Conservation (phyloP, 805 yeast genomes). For the Candida nanaspora region DNA sequence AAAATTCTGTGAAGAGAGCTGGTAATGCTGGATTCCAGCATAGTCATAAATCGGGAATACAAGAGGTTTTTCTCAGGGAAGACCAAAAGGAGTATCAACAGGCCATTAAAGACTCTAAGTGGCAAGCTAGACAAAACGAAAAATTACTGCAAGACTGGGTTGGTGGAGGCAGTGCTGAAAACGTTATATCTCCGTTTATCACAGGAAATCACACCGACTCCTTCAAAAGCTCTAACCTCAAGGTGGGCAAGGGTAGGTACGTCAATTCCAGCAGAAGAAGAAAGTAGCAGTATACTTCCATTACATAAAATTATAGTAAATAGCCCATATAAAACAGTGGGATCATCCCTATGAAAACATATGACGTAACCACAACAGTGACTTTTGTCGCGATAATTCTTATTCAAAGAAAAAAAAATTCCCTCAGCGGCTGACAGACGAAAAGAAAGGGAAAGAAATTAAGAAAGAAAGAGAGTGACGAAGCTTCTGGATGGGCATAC, state of each 20-base stretch:
- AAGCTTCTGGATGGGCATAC: too few species aligned
- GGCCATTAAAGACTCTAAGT: constrained; percentile 80
- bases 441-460: background rate
- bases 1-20: constrained; percentile 57
- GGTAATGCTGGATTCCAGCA: constrained; percentile 82
- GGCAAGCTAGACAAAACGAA: constrained; percentile 83
- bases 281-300: constrained; percentile 2
- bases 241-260: constrained; percentile 78
- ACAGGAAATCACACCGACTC: constrained; percentile 45
- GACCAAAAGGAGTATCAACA: constrained; percentile 92
- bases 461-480: background rate
- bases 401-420: background rate
- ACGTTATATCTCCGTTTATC: constrained; percentile 80
- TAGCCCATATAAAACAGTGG: too few species aligned
- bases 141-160: constrained; percentile 82
- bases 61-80: constrained; percentile 64
- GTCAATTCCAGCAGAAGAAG: constrained; percentile 54
- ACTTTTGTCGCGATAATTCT: background rate
- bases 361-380: too few species aligned
- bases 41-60: constrained; percentile 40
- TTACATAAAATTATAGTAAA: too few species aligned
- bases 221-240: constrained; percentile 51
- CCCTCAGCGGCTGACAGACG: background rate
- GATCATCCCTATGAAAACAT: too few species aligned
- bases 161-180: constrained; percentile 91